Conservation (phyloP, 768 basidiomycete genomes). For the Calvatia gigantea region DNA sequence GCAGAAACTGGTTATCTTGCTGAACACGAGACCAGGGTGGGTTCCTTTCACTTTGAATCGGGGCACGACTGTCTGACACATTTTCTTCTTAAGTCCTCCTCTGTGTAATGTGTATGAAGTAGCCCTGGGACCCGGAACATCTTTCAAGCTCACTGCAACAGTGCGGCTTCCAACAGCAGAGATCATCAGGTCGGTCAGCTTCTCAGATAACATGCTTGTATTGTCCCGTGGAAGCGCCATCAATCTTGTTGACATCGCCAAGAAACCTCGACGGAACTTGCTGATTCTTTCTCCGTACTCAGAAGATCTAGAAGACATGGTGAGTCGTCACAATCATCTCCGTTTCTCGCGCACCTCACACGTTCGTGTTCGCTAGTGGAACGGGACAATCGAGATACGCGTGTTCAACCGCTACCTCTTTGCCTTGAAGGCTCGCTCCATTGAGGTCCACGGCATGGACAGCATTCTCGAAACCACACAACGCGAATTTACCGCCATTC, state of each 20-base stretch:
- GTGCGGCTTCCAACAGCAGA: slow-evolving; percentile 2
- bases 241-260: slow-evolving; percentile 6
- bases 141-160: neutral
- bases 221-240: slow-evolving; percentile 10
- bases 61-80: neutral
- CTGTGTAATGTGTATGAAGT: slow-evolving; percentile 8
- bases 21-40: slow-evolving; percentile 5
- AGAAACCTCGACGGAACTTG: slow-evolving; percentile 2
- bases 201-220: slow-evolving; percentile 7
- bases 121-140: neutral
- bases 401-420: slow-evolving; percentile 50
- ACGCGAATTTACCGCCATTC: neutral
- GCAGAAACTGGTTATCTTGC: slow-evolving; percentile 5
- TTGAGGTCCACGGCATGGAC: slow-evolving; percentile 37
- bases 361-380: slow-evolving; percentile 27
- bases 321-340: slow-evolving; percentile 17
- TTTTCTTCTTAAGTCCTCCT: neutral
- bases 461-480: slow-evolving; percentile 17
- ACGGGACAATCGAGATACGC: slow-evolving; percentile 37
- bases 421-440: slow-evolving; percentile 45
- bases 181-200: slow-evolving; percentile 1
- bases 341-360: neutral
- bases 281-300: slow-evolving; percentile 16
- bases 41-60: neutral
- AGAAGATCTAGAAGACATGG: slow-evolving; percentile 31